A percentile compares a stretch with the other conserved stretches of the same genome.
These are phyloP conservation scores for Agapanthus africanus DNA, from an alignment of 106 monocot species.

Conservation along the genomic window DNA sequence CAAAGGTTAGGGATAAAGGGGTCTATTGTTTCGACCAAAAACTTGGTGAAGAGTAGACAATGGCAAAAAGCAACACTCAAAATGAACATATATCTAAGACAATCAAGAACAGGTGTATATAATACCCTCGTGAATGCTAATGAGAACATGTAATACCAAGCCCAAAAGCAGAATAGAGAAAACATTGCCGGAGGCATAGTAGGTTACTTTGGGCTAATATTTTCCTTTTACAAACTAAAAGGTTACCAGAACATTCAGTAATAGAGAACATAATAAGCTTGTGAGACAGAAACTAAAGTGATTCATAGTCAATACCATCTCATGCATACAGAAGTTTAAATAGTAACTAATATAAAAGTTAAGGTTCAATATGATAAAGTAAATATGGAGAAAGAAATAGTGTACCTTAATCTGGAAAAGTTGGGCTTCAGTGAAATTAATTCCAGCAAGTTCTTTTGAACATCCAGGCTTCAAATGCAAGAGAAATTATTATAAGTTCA, in stretches of 20 bases:
- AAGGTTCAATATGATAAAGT: neutral
- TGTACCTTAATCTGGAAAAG: slow-evolving; percentile 65
- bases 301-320: neutral
- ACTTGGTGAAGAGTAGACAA: too few relatives aligned
- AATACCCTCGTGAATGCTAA: neutral
- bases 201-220: neutral
- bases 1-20: too few relatives aligned
- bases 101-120: neutral
- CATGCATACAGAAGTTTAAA: neutral
- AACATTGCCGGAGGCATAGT: neutral
- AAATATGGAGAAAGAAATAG: neutral
- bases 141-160: slow-evolving; percentile 1
- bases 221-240: neutral
- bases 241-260: neutral
- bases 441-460: slow-evolving; percentile 66
- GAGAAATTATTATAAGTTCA: slow-evolving; percentile 3
- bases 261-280: too few relatives aligned
- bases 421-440: slow-evolving; percentile 80
- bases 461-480: slow-evolving; percentile 76
- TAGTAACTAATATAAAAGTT: neutral
- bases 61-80: neutral
- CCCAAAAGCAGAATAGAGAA: neutral
- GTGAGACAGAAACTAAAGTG: neutral
- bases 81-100: neutral
- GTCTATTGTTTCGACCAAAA: too few relatives aligned